These are phyloP conservation scores for Phytophthora sansomeana DNA, from an alignment of 352 stramenopile species.

Conservation along the genomic window DNA sequence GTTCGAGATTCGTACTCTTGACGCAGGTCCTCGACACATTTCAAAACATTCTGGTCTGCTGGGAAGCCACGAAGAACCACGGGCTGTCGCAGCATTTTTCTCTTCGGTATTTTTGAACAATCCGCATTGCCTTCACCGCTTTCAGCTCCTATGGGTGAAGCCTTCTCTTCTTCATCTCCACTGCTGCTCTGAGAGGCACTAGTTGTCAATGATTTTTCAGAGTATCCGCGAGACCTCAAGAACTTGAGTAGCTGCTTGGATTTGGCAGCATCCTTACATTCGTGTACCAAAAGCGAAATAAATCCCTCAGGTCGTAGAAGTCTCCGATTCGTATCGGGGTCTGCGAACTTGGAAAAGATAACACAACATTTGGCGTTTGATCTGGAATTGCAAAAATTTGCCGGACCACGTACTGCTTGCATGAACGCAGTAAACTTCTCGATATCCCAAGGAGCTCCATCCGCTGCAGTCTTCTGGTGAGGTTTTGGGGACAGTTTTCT, in stretches of 20 bases:
- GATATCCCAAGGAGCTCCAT: constrained; percentile 56
- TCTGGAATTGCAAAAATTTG: constrained; percentile 36
- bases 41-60: constrained; percentile 80
- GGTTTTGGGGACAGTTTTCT: constrained; percentile 41
- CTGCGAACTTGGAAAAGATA: constrained; percentile 74
- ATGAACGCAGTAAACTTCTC: constrained; percentile 76
- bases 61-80: constrained; percentile 53
- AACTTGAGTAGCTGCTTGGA: constrained; percentile 57
- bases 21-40: constrained; percentile 72
- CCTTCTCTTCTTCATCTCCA: constrained; percentile 35
- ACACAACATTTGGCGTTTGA: constrained; percentile 52
- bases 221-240: constrained; percentile 53
- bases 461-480: constrained; percentile 11
- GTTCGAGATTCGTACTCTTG: constrained; percentile 25
- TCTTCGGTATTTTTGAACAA: constrained; percentile 10
- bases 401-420: constrained; percentile 25
- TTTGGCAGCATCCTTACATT: constrained; percentile 56
- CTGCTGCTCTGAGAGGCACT: constrained; percentile 20
- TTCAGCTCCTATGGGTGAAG: background rate
- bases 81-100: constrained; percentile 23
- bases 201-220: constrained; percentile 37
- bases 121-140: constrained; percentile 3
- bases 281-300: constrained; percentile 46
- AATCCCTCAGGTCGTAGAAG: constrained; percentile 53
- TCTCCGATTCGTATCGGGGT: constrained; percentile 38